Conservation (phyloP, 1,139 yeast genomes). For the Debaryomyces udenii region DNA sequence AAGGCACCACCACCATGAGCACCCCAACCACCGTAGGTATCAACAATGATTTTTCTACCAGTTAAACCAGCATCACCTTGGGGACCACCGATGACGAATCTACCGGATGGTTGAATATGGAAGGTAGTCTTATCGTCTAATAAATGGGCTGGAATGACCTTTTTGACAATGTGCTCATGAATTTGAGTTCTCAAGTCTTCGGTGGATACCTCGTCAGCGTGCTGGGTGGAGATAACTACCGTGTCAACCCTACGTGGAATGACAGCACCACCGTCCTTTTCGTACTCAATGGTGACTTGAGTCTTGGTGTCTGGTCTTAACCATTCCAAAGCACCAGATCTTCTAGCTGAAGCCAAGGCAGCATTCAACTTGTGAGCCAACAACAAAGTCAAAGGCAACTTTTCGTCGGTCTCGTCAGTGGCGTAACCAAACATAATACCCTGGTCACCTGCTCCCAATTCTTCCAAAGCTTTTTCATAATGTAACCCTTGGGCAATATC, state of each 20-base stretch:
- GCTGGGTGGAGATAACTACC: conserved; percentile 96
- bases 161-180: conserved; percentile 77
- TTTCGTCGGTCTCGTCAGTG: conserved; percentile 97
- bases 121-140: conserved; percentile 93
- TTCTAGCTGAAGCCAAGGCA: conserved; percentile 96
- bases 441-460: conserved; percentile 99
- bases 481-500: conserved; percentile 99
- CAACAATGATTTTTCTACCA: conserved; percentile 99
- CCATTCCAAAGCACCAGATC: conserved; percentile 93
- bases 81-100: conserved; percentile 99
- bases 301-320: conserved; percentile 99
- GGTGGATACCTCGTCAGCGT: conserved; percentile 92
- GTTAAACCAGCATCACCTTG: conserved; percentile 99
- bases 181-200: conserved; percentile 85
- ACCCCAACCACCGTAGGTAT: conserved; percentile 99
- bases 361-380: conserved; percentile 95
- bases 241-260: conserved; percentile 96
- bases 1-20: conserved; percentile 99
- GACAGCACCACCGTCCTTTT: conserved; percentile 92
- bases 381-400: conserved; percentile 91
- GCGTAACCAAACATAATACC: conserved; percentile 99
- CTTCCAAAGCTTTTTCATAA: conserved; percentile 94
- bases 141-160: conserved; percentile 88
- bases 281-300: conserved; percentile 97
- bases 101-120: conserved; percentile 99